These are phyloP conservation scores for Suhomyces sp. DNA, from an alignment of 805 yeast species.

Conservation along the genomic window DNA sequence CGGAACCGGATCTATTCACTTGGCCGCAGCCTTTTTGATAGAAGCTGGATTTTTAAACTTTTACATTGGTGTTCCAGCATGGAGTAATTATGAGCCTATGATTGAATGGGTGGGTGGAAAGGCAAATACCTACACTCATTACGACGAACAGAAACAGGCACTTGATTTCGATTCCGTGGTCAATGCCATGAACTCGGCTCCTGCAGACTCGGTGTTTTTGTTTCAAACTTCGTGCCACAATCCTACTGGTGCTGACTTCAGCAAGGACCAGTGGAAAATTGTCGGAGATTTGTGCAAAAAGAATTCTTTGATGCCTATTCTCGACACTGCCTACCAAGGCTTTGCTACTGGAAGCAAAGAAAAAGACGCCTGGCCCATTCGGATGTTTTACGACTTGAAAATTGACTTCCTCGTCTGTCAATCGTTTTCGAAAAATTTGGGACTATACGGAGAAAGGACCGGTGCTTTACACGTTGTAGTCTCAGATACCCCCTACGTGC, in stretches of 20 bases:
- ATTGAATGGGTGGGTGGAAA: conserved; percentile 30
- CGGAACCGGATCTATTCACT: conserved; percentile 43
- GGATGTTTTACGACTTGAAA: conserved; percentile 28
- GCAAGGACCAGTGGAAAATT: conserved; percentile 35
- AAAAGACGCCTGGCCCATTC: conserved; percentile 38
- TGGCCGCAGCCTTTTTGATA: conserved; percentile 31
- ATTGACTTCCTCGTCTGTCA: conserved; percentile 31
- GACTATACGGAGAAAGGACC: conserved; percentile 39
- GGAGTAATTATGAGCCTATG: conserved; percentile 41
- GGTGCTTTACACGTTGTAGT: conserved; percentile 36
- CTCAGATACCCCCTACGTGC: conserved; percentile 14
- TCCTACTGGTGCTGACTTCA: conserved; percentile 43
- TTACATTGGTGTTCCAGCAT: conserved; percentile 38
- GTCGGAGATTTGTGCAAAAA: conserved; percentile 25
- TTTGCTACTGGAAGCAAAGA: conserved; percentile 30
- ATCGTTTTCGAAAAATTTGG: conserved; percentile 43
- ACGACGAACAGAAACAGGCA: conserved; percentile 23
- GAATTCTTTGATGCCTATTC: conserved; percentile 27
- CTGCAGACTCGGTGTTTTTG: conserved; percentile 31
- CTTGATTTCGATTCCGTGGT: conserved; percentile 29
- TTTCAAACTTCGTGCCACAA: conserved; percentile 46
- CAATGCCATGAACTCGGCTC: conserved; percentile 28
- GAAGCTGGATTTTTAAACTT: conserved; percentile 22
- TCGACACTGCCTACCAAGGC: conserved; percentile 45
- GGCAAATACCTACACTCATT: conserved; percentile 28